Base-by-base conservation (phyloP, 805 yeast genomes). In the Saccharomycopsis babjevae region DNA sequence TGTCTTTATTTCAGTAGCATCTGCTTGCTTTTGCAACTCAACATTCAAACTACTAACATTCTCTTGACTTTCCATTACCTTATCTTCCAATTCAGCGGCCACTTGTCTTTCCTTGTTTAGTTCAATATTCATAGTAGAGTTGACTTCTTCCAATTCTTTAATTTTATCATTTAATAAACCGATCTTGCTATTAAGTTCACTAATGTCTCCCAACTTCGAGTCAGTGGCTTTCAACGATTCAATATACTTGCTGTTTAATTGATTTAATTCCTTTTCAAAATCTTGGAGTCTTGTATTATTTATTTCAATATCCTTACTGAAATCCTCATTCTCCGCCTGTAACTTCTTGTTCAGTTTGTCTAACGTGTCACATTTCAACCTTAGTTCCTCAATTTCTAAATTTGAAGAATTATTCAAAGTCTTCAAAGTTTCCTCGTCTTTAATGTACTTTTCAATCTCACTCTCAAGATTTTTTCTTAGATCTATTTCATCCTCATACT, bases 371-470 rank as follows among this genome's bases (percentile, higher is more conserved):
- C 57, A 34, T 50, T 66, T 54, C 65, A 65, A 65, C 65, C 71
- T 40, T 59, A 69, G 63, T 64, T 68, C 57, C 70, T 62, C 20
- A 62, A 69, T 58, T 32, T 68, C 68, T 50, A 46, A 46, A 22
- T 22, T 11, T 2, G 13, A 25, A 5, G 52, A 11, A 18, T 18
- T 67, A 62, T n/a, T 64, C 58, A 8, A 67, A 56, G 18, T 59
- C 50, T 11, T 67, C 70, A 36, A 40, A 13, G 13, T 22, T 28
- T 16, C 56, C 69, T 71, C 57, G 70, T 72, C 36, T 63, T 66
- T 46, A 66, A 69, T 62, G 50, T 15, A 63, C 39, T 36, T 67
- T 69, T 1, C 32, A 32, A 18, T 68, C 57, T 18, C 38, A 20
- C 30, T 46, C 40, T 18, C 38, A 42, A 36, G 61, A 18, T 40